Evolutionary conservation across 1,139 yeast genomes (phyloP), one percentile per base, ranked within the genome.

Genomic region (Lodderomyces oxycetoniae): DNA sequence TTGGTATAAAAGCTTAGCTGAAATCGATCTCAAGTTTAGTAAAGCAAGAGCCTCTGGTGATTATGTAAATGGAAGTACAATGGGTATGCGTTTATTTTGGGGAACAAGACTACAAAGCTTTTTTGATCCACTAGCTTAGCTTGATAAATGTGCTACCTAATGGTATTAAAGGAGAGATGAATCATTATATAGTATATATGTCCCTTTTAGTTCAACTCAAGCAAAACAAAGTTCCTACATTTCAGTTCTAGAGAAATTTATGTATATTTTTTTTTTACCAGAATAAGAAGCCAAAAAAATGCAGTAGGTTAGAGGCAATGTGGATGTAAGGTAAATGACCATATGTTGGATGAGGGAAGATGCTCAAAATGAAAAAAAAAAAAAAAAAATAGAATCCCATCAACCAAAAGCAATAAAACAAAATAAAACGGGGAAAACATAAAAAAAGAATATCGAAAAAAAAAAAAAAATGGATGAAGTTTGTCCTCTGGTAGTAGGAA

Each of bases 1-100:
- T 15, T 39, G 38, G 37, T 16, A 60, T 56, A 32, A 41, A 46
- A 25, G 52, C 44, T 30, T 54, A 53, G 34, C 46, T 50, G 13
- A 53, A 8, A 25, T 39, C 55, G 35, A 59, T 57, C 3, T 55
- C 69, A 34, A 40, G 57, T 31, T 52, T 56, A 12, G 56, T 52
- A 28, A 60, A 59, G 41, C 41, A 12, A 26, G 33, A 24, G 26
- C 20, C 9, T 12, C 17, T 11, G 32, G 32, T 28, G 42, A 34
- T 14, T 37, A 35, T 17, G 33, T 19, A 11, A 21, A 37, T 31
- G 44, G 41, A 16, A 67, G 72, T 22, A 72, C 77, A 21, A 63
- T 71, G 66, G 81, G 80, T 19, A 76, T 74, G 81, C 61, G 80
- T 41, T 72, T 75, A 23, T 74, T 76, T 48, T 55, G 62, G 40